These are phyloP conservation scores for Stephanodiscus minutulus DNA, from an alignment of 108 stramenopile genomes.

Conservation along the genomic window DNA sequence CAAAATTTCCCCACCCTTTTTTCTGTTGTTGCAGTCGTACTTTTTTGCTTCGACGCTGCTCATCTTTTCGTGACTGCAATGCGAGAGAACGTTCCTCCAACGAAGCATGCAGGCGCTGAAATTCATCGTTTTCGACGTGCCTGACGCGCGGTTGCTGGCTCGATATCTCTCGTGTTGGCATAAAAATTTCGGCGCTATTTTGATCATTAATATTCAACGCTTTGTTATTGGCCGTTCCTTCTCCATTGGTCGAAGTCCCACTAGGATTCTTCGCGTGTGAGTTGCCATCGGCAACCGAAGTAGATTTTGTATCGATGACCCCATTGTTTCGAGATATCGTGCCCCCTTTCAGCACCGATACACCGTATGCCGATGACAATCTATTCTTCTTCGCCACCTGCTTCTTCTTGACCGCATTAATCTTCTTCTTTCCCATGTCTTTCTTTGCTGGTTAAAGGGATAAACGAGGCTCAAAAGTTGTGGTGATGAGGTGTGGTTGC, in stretches of 20 bases:
- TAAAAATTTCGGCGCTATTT: neutral
- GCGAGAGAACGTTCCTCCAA: constrained; percentile 45
- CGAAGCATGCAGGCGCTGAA: constrained; percentile 37
- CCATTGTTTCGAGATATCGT: constrained; percentile 51
- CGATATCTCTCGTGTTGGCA: neutral
- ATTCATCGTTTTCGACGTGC: constrained; percentile 40
- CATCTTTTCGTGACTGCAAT: constrained; percentile 39
- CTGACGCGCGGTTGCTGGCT: neutral
- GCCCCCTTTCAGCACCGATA: constrained; percentile 45
- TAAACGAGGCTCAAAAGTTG: too few species aligned
- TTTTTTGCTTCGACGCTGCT: constrained; percentile 24
- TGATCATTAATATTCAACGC: neutral
- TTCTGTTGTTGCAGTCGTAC: constrained; percentile 21
- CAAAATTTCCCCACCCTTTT: constrained; percentile 34
- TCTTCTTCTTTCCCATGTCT: constrained; percentile 48
- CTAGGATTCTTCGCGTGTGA: constrained; percentile 9
- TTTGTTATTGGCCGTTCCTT: neutral
- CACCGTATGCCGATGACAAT: constrained; percentile 41
- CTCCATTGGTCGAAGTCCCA: neutral
- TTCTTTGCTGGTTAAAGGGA: too few species aligned
- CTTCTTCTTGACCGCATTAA: constrained; percentile 42
- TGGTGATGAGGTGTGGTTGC: too few species aligned
- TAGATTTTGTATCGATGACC: constrained; percentile 13
- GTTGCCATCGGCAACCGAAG: constrained; percentile 6
- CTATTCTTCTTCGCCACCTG: constrained; percentile 39